phyloP scores from a whole-genome alignment of 202 grass and related monocot genomes.

The Cymbopogon flexuosus region DNA sequence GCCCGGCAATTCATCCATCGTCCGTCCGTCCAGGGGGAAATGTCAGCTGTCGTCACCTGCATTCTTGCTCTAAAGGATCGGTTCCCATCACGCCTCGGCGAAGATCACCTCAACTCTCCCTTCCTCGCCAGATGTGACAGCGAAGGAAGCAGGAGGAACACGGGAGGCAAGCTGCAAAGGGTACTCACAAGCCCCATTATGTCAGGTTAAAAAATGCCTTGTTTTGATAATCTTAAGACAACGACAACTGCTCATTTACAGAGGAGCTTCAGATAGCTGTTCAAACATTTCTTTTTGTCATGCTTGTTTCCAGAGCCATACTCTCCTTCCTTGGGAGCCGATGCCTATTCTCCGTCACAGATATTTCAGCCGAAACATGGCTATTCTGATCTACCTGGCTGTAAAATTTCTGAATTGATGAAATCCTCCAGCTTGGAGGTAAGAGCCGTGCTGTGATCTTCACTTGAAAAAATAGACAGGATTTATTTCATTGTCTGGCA shows the following conservation, averaged over 20 bases:
- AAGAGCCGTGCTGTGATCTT: constrained; percentile 15
- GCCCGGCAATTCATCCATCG: neutral
- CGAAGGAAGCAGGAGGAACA: constrained; percentile 37
- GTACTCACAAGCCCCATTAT: constrained; percentile 48
- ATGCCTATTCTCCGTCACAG: constrained; percentile 33
- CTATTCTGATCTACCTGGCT: constrained; percentile 52
- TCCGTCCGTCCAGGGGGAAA: constrained; percentile 37
- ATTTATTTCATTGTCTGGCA: neutral
- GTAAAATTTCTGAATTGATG: constrained; percentile 64
- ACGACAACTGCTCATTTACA: neutral
- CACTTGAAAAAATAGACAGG: neutral
- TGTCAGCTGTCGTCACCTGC: constrained; percentile 44
- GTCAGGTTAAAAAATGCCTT: constrained; percentile 39
- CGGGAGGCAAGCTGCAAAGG: constrained; percentile 36
- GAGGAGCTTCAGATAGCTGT: neutral
- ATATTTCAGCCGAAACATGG: constrained; percentile 67
- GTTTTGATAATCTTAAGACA: neutral
- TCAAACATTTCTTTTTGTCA: constrained; percentile 20
- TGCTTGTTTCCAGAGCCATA: constrained; percentile 55
- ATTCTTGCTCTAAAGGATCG: constrained; percentile 54
- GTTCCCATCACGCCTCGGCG: neutral
- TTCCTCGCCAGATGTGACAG: constrained; percentile 38
- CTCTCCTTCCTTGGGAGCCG: constrained; percentile 39
- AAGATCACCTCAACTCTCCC: neutral
- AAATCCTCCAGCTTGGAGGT: constrained; percentile 86